A percentile compares a stretch with the other conserved stretches of the same genome.
Evolutionary conservation across 495 filamentous ascomycete genomes (phyloP).

Genomic region (Aspergillus cavernicola): DNA sequence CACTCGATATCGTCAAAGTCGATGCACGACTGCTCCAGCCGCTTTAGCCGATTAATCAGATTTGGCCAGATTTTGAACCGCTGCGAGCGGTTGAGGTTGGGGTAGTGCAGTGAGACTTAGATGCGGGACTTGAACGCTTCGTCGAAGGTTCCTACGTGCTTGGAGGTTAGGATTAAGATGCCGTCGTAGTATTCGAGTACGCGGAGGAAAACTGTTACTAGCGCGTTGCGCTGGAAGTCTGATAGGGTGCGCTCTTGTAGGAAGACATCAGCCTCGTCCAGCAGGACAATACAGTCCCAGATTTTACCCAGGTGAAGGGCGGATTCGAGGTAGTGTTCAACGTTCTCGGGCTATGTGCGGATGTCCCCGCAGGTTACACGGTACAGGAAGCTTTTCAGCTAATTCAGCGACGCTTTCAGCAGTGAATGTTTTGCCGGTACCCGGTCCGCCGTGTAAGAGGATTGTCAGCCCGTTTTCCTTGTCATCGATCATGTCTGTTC

Average conservation of each 20-base stretch:
- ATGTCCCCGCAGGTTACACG: constrained; percentile 34
- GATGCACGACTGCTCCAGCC: neutral
- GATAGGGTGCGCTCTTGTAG: constrained; percentile 37
- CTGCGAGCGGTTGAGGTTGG: neutral
- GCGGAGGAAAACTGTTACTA: constrained; percentile 53
- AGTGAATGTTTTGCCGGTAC: constrained; percentile 37
- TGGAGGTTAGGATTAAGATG: constrained; percentile 33
- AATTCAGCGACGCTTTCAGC: constrained; percentile 33
- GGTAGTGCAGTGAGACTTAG: constrained; percentile 27
- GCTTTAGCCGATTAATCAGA: constrained; percentile 24
- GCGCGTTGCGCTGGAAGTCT: constrained; percentile 46
- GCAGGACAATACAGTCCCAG: constrained; percentile 50
- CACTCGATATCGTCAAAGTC: neutral
- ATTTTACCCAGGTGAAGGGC: constrained; percentile 37
- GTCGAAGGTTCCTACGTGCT: constrained; percentile 48
- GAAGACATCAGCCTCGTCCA: constrained; percentile 58
- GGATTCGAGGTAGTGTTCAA: constrained; percentile 40
- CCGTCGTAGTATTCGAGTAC: constrained; percentile 54
- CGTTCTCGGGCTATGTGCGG: constrained; percentile 31
- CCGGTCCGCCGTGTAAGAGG: constrained; percentile 50
- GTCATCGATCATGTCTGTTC: neutral
- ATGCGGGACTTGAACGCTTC: constrained; percentile 49
- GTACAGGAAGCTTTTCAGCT: constrained; percentile 22
- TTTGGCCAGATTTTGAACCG: constrained; percentile 32
- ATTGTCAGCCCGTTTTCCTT: constrained; percentile 46